These are phyloP conservation scores for Vitis hybrid DNA, from an alignment of 177 flowering plant genomes.

Conservation along the genomic window DNA sequence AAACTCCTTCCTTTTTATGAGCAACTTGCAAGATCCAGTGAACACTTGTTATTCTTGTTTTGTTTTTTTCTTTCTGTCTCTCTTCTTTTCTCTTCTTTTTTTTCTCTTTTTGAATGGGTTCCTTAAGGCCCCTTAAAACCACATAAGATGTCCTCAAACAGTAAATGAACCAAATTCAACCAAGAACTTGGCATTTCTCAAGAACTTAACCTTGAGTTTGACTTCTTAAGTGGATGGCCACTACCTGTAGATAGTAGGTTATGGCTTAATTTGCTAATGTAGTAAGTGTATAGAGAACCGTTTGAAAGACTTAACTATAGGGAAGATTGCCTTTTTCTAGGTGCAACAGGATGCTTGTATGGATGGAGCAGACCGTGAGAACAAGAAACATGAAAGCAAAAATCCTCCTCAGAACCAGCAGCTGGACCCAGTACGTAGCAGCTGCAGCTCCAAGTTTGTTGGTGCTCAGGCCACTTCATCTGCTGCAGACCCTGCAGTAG, in stretches of 20 bases:
- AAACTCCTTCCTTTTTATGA: too few species aligned
- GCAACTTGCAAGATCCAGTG: too few species aligned
- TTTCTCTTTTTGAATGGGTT: too few species aligned
- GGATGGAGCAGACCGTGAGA: conserved; percentile 10
- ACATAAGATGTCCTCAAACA: too few species aligned
- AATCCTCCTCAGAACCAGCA: conserved; percentile 34
- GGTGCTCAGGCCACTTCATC: conserved; percentile 22
- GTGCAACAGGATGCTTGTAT: conserved; percentile 25
- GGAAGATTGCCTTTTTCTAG: conserved; percentile 2
- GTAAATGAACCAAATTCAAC: too few species aligned
- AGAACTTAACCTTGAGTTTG: too few species aligned
- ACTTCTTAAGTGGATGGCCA: background rate
- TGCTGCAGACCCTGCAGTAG: conserved; percentile 14
- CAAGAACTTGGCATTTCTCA: too few species aligned
- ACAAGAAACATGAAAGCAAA: conserved; percentile 7
- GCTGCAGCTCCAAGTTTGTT: conserved; percentile 17
- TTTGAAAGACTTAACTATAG: background rate
- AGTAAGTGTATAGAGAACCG: background rate
- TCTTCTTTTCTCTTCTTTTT: too few species aligned
- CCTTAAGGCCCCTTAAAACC: too few species aligned
- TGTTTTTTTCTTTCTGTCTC: too few species aligned
- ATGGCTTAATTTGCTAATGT: conserved; percentile 1
- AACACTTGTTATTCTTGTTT: too few species aligned
- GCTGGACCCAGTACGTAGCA: conserved; percentile 16
- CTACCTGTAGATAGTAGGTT: background rate